These are phyloP conservation scores for Cephalotrichum gorgonifer DNA, from an alignment of 2,329 filamentous ascomycete genomes.

Conservation along the genomic window DNA sequence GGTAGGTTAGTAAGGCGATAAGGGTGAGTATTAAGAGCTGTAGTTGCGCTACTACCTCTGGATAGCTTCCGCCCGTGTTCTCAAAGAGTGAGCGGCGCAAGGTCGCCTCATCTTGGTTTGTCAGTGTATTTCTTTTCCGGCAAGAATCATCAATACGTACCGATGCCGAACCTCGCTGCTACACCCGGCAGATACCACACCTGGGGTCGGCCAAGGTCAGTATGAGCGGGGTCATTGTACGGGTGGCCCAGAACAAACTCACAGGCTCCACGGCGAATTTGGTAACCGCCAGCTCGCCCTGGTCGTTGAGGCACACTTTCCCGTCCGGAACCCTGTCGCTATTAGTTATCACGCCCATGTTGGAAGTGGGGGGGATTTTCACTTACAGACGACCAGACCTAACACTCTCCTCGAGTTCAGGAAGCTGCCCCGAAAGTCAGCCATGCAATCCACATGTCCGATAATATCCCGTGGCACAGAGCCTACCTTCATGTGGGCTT, in stretches of 20 bases:
- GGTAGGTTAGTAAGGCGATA: not conserved
- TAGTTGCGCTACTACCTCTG: conserved; percentile 44
- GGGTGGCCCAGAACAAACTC: conserved; percentile 19
- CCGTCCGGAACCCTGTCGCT: conserved; percentile 55
- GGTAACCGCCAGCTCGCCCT: conserved; percentile 82
- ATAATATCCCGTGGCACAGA: not conserved
- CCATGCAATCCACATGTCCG: not conserved
- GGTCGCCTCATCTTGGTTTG: conserved; percentile 61
- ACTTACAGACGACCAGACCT: conserved; percentile 60
- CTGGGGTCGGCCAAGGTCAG: conserved; percentile 15
- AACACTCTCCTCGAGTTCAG: conserved; percentile 86
- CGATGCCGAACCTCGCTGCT: conserved; percentile 85
- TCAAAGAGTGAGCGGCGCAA: conserved; percentile 85
- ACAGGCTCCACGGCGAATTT: conserved; percentile 96
- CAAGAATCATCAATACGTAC: conserved; percentile 23
- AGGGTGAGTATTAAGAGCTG: not conserved
- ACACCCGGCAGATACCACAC: conserved; percentile 80
- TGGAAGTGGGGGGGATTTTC: not conserved
- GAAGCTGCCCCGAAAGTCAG: conserved; percentile 40
- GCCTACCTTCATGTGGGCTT: conserved; percentile 74
- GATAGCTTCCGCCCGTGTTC: conserved; percentile 91
- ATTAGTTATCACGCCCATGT: not conserved
- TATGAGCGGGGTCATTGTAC: not conserved
- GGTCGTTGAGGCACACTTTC: conserved; percentile 78
- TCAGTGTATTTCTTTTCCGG: conserved; percentile 14